Conservation (phyloP, 1,284 basidiomycete species). For the Porodaedalea pini region DNA sequence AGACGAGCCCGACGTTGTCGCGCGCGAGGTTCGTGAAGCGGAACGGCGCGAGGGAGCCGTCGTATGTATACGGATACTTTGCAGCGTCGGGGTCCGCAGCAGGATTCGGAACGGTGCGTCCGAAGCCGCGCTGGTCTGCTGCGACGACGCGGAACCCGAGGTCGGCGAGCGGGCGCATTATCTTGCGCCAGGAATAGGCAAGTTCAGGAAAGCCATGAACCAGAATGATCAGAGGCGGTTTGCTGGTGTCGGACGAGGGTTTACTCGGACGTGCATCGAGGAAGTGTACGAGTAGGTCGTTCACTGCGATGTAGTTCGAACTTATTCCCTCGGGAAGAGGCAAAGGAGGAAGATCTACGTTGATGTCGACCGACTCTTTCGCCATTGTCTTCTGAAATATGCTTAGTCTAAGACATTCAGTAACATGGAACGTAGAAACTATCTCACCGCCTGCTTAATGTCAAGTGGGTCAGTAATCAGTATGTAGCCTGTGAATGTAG, state of each 20-base stretch:
- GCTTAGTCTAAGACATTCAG: no score
- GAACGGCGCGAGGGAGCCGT: conserved; percentile 49
- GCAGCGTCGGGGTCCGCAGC: conserved; percentile 5
- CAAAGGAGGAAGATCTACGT: not conserved
- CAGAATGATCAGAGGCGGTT: conserved; percentile 47
- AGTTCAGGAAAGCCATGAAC: conserved; percentile 66
- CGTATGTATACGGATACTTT: conserved; percentile 33
- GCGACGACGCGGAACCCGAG: conserved; percentile 37
- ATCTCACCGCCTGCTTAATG: no score
- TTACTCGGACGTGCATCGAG: conserved; percentile 7
- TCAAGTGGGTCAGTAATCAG: no score
- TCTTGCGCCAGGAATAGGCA: conserved; percentile 58
- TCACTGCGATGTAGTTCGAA: conserved; percentile 3
- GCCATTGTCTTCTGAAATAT: no score
- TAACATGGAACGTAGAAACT: no score
- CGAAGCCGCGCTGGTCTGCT: conserved; percentile 34
- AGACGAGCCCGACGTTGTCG: conserved; percentile 51
- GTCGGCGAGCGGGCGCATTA: conserved; percentile 46
- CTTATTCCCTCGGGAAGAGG: conserved; percentile 10
- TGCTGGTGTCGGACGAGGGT: not conserved
- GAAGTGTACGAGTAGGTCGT: conserved; percentile 11
- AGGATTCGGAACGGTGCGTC: conserved; percentile 29
- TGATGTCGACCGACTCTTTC: no score
- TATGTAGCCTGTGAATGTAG: no score
- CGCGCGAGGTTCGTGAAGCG: conserved; percentile 46